Conservation (phyloP, 805 yeast genomes). For the Metschnikowia reukaufii region DNA sequence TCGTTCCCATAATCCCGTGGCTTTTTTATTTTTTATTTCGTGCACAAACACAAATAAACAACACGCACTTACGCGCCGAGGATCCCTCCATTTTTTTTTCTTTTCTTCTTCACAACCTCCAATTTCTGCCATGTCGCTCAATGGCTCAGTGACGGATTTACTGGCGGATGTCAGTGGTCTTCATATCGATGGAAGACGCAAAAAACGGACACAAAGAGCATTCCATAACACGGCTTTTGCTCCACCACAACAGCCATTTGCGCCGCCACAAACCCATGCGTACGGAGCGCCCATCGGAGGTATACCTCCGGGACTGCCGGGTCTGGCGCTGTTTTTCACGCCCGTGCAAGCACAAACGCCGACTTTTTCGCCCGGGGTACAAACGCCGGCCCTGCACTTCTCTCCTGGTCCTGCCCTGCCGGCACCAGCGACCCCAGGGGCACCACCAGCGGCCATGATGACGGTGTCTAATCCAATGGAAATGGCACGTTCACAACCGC, state of each 20-base stretch:
- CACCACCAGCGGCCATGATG: too few species aligned
- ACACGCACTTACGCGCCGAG: too few species aligned
- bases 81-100: neutral
- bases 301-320: neutral
- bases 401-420: neutral
- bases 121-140: slow-evolving; percentile 5
- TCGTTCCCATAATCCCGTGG: too few species aligned
- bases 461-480: slow-evolving; percentile 14
- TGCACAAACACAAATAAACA: too few species aligned
- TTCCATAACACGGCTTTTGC: slow-evolving; percentile 14
- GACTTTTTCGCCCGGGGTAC: neutral
- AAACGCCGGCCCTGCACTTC: neutral
- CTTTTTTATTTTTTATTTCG: too few species aligned
- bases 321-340: slow-evolving; percentile 6
- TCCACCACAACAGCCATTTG: slow-evolving; percentile 7
- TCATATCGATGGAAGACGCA: slow-evolving; percentile 12
- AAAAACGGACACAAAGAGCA: slow-evolving; percentile 20
- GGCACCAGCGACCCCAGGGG: slow-evolving; percentile 1
- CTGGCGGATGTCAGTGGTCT: slow-evolving; percentile 15
- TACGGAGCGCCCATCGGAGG: slow-evolving; percentile 5
- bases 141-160: slow-evolving; percentile 13
- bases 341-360: slow-evolving; percentile 9
- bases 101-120: neutral
- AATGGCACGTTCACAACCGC: slow-evolving; percentile 9
- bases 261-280: slow-evolving; percentile 3